Evolutionary conservation across 495 filamentous ascomycete species (phyloP).

Genomic region (Aspergillus hancockii): DNA sequence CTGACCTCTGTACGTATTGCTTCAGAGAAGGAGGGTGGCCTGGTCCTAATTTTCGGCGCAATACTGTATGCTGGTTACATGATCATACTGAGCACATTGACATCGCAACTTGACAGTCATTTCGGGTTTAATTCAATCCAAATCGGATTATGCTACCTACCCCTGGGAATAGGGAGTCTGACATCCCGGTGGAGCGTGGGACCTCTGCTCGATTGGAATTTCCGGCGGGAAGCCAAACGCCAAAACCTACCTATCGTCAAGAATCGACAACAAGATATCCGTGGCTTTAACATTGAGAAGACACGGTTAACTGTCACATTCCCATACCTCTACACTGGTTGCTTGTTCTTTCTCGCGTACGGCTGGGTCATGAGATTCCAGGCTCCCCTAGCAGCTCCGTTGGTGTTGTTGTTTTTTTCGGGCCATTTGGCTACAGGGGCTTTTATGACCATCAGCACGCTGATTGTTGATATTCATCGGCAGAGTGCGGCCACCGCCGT

Average conservation of each 20-base stretch:
- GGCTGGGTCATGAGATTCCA: constrained; percentile 48
- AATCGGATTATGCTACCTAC: constrained; percentile 49
- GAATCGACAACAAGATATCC: constrained; percentile 45
- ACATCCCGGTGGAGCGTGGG: constrained; percentile 37
- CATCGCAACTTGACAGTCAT: constrained; percentile 30
- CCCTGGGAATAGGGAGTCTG: constrained; percentile 42
- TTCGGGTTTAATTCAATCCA: constrained; percentile 46
- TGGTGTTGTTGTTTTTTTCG: constrained; percentile 45
- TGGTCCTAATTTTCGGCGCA: constrained; percentile 38
- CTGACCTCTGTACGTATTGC: constrained; percentile 35
- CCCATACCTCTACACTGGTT: constrained; percentile 34
- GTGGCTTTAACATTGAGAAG: constrained; percentile 34
- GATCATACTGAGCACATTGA: constrained; percentile 31
- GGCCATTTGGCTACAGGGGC: constrained; percentile 30
- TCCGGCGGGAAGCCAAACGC: constrained; percentile 32
- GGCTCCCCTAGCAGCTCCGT: constrained; percentile 35
- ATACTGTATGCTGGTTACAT: constrained; percentile 27
- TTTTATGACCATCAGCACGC: constrained; percentile 35
- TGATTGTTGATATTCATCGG: constrained; percentile 49
- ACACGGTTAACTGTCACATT: constrained; percentile 37
- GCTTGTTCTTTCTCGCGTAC: constrained; percentile 38
- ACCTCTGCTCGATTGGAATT: constrained; percentile 44
- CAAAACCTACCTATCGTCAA: constrained; percentile 33
- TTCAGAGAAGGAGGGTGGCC: constrained; percentile 35
- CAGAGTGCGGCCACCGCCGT: constrained; percentile 41